Conservation (phyloP, 1,284 basidiomycete species). For the Cutaneotrichosporon dermatis region DNA sequence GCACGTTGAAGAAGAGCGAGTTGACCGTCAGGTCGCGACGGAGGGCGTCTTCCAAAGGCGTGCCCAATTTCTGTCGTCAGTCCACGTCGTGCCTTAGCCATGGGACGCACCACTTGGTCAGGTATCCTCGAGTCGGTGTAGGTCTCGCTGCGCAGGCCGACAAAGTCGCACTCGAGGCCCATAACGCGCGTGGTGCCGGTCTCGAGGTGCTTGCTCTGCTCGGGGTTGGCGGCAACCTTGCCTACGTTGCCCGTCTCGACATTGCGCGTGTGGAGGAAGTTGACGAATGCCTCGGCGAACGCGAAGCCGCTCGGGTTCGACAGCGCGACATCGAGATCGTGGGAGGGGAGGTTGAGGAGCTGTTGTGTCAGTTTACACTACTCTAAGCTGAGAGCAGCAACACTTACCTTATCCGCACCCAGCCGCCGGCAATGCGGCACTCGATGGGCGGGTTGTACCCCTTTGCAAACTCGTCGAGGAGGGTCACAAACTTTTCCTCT, state of each 20-base stretch:
- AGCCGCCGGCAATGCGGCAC: constrained; percentile 88
- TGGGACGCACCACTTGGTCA: constrained; percentile 64
- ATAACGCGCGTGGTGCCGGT: constrained; percentile 85
- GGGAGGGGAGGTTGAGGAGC: constrained; percentile 76
- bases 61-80: constrained; percentile 71
- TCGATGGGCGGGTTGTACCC: constrained; percentile 50
- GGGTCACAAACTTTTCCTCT: constrained; percentile 37
- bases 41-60: constrained; percentile 84
- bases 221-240: constrained; percentile 89
- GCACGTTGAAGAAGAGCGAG: constrained; percentile 92
- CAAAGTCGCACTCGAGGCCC: constrained; percentile 85
- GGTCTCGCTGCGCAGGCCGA: constrained; percentile 88
- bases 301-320: constrained; percentile 81
- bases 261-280: constrained; percentile 58
- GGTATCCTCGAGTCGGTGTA: constrained; percentile 91
- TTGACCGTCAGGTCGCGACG: constrained; percentile 95
- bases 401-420: constrained; percentile 93
- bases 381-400: no score
- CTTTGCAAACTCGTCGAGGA: constrained; percentile 42
- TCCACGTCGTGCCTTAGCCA: not conserved
- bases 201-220: constrained; percentile 97
- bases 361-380: constrained; percentile 44
- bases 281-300: constrained; percentile 77
- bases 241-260: constrained; percentile 60
- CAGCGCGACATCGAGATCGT: constrained; percentile 93